Evolutionary conservation across 1,284 basidiomycete genomes (phyloP).

Genomic region (Vanrija sp.): DNA sequence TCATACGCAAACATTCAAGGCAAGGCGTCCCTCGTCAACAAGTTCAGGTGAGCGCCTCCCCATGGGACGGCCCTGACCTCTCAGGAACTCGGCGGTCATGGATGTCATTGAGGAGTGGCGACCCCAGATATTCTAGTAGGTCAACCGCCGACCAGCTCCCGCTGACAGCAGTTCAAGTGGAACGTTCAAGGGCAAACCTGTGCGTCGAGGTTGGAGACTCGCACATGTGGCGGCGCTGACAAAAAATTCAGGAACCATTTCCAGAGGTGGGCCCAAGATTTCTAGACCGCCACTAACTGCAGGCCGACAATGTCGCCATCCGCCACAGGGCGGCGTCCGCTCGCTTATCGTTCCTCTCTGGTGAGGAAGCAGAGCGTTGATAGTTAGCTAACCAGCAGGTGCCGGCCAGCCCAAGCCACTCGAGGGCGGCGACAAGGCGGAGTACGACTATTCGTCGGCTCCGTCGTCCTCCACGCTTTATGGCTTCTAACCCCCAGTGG

Average conservation of each 20-base stretch:
- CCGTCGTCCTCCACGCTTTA: not conserved
- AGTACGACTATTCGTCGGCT: slow-evolving; percentile 7
- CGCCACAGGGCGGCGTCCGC: slow-evolving; percentile 4
- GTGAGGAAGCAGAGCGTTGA: too few relatives aligned
- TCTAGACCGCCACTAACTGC: not conserved
- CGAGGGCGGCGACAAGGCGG: not conserved
- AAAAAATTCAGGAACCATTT: slow-evolving; percentile 10
- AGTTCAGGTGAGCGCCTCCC: slow-evolving; percentile 38
- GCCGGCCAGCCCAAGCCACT: too few relatives aligned
- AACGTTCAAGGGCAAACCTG: slow-evolving; percentile 29
- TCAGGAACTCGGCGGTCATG: slow-evolving; percentile 47
- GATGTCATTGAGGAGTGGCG: slow-evolving; percentile 42
- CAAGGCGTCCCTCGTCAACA: slow-evolving; percentile 43
- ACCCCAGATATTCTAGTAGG: slow-evolving; percentile 46
- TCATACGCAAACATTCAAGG: slow-evolving; percentile 49
- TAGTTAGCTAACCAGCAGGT: too few relatives aligned
- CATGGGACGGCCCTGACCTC: not conserved
- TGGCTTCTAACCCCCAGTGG: slow-evolving; percentile 1
- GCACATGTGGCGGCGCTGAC: not conserved
- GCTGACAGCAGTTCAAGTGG: slow-evolving; percentile 31
- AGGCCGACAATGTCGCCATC: slow-evolving; percentile 6
- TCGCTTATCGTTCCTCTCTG: slow-evolving; percentile 6
- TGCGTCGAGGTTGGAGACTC: not conserved
- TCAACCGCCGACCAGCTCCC: not conserved
- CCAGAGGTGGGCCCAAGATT: slow-evolving; percentile 1